phyloP scores from a whole-genome alignment of 768 basidiomycete species.

The Pisolithus tinctorius region DNA sequence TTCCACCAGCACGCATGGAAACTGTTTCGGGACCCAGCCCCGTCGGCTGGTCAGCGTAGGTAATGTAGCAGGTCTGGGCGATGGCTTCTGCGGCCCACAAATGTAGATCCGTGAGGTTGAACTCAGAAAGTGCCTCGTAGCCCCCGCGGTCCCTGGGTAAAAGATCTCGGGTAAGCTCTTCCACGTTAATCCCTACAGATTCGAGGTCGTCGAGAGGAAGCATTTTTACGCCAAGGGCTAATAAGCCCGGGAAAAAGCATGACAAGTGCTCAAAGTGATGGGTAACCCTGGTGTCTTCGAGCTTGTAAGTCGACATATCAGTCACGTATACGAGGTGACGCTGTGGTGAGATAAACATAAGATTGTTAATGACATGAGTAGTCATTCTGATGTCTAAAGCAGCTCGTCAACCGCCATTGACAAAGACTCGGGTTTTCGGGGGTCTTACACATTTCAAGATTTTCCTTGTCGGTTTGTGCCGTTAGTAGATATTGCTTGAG shows the following conservation, averaged over 20 bases:
- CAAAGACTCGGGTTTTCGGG: neutral
- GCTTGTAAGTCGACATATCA: slow-evolving; percentile 32
- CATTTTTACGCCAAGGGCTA: slow-evolving; percentile 63
- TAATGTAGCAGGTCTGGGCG: slow-evolving; percentile 62
- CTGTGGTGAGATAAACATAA: slow-evolving; percentile 61
- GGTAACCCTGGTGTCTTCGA: slow-evolving; percentile 28
- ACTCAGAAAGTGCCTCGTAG: slow-evolving; percentile 34
- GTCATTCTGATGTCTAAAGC: slow-evolving; percentile 52
- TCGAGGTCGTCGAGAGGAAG: slow-evolving; percentile 51
- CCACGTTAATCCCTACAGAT: slow-evolving; percentile 39
- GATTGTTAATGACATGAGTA: slow-evolving; percentile 52
- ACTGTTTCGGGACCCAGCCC: slow-evolving; percentile 63
- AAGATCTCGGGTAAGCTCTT: slow-evolving; percentile 27
- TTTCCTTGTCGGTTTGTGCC: slow-evolving; percentile 50
- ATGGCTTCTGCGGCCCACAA: slow-evolving; percentile 73
- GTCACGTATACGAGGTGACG: slow-evolving; percentile 67
- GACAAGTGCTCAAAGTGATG: slow-evolving; percentile 67
- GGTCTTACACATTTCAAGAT: slow-evolving; percentile 59
- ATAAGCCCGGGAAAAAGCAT: slow-evolving; percentile 70
- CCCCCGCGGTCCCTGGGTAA: slow-evolving; percentile 18
- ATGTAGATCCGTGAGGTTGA: slow-evolving; percentile 58
- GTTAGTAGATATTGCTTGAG: slow-evolving; percentile 69
- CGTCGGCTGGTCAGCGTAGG: slow-evolving; percentile 63
- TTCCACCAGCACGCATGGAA: slow-evolving; percentile 27
- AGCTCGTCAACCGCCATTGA: slow-evolving; percentile 5